A percentile compares a stretch with the other conserved stretches of the same genome.
Evolutionary conservation across 169 alveolate genomes (phyloP).

Genomic region (Plasmodium coatneyi): DNA sequence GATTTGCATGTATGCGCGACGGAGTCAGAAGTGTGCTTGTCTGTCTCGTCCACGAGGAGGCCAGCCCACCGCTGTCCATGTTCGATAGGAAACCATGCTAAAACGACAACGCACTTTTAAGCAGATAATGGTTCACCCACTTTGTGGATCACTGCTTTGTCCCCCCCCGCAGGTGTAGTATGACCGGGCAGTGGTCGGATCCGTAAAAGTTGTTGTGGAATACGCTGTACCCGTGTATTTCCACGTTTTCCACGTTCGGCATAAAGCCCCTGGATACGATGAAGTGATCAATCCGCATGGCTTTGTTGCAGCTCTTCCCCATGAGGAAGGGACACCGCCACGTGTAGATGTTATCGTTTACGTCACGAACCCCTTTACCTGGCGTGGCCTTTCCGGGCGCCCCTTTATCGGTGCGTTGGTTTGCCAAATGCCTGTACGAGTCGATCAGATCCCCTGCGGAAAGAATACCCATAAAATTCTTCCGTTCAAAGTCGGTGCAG

Average conservation of each 20-base stretch:
- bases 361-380: background rate
- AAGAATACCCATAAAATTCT: slow-evolving; percentile 40
- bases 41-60: background rate
- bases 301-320: slow-evolving; percentile 53
- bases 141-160: background rate
- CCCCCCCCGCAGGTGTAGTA: slow-evolving; percentile 21
- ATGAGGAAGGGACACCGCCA: slow-evolving; percentile 68
- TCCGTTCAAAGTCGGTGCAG: slow-evolving; percentile 66
- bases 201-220: slow-evolving; percentile 65
- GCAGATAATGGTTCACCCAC: slow-evolving; percentile 25
- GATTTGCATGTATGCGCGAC: background rate
- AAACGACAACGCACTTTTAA: slow-evolving; percentile 40
- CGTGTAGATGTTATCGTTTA: slow-evolving; percentile 65
- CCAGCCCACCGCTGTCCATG: background rate
- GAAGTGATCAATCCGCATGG: slow-evolving; percentile 69
- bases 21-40: background rate
- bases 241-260: slow-evolving; percentile 12
- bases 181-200: slow-evolving; percentile 72
- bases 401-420: background rate
- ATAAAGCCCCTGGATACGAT: slow-evolving; percentile 49
- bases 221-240: slow-evolving; percentile 63
- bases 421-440: slow-evolving; percentile 40
- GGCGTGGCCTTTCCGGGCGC: background rate
- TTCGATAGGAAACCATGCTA: background rate
- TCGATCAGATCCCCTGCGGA: slow-evolving; percentile 43